A percentile compares a stretch with the other conserved stretches of the same genome.
These are phyloP conservation scores for Pestalotiopsis sp. DNA, from an alignment of 2,329 filamentous ascomycete genomes.

Conservation along the genomic window DNA sequence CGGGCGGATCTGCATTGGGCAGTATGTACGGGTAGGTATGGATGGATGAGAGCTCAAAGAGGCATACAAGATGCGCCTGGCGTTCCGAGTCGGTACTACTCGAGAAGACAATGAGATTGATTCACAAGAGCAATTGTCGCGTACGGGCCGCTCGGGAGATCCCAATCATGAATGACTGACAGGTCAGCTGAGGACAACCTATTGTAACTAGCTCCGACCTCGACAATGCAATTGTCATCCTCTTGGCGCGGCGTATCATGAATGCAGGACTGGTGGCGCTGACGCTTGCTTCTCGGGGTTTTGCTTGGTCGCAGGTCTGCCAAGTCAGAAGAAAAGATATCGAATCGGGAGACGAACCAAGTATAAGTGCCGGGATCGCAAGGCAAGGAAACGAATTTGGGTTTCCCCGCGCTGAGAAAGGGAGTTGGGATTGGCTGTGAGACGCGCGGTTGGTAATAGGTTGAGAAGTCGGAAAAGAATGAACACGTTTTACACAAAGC, in stretches of 20 bases:
- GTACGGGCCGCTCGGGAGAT: background rate
- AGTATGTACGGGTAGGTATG: background rate
- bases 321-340: background rate
- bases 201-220: background rate
- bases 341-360: background rate
- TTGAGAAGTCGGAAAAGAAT: background rate
- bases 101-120: background rate
- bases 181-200: background rate
- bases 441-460: background rate
- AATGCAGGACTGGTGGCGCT: background rate
- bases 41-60: no score
- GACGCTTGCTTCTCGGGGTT: background rate
- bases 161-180: background rate
- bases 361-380: background rate
- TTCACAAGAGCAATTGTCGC: background rate
- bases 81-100: background rate
- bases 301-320: background rate
- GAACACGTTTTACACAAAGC: background rate
- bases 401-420: background rate
- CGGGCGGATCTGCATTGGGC: background rate
- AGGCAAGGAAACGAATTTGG: background rate
- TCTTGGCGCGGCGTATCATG: background rate
- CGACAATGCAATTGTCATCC: conserved; percentile 2
- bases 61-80: background rate
- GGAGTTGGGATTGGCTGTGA: background rate